Percentiles rank a stretch among this genome's conserved stretches.
phyloP scores from a whole-genome alignment of 23 red algal genomes.

The Gracilaria gracilis region DNA sequence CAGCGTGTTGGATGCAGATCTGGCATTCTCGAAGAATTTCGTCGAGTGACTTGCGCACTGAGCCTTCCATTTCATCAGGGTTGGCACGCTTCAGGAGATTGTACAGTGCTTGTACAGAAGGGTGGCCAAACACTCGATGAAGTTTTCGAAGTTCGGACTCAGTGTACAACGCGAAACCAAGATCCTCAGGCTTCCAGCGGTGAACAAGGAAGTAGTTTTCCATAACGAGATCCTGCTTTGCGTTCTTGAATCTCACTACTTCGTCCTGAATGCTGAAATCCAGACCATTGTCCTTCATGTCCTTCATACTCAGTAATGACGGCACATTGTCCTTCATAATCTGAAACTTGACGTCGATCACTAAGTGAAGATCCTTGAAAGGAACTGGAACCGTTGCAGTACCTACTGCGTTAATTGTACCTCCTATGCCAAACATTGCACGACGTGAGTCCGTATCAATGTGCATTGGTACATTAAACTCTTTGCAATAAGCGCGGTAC shows the following conservation, averaged over 20 bases:
- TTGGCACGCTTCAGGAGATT: constrained; percentile 16
- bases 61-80: neutral
- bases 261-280: constrained; percentile 42
- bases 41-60: constrained; percentile 9
- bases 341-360: constrained; percentile 50
- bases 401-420: constrained; percentile 33
- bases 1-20: neutral
- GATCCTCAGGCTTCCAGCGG: constrained; percentile 26
- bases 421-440: constrained; percentile 29
- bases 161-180: constrained; percentile 27
- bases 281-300: constrained; percentile 55
- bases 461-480: constrained; percentile 34
- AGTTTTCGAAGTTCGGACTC: constrained; percentile 32
- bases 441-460: neutral
- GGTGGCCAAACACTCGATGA: constrained; percentile 26
- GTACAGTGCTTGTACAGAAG: constrained; percentile 17
- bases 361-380: constrained; percentile 6
- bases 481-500: constrained; percentile 23
- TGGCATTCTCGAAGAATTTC: constrained; percentile 21
- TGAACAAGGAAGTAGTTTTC: constrained; percentile 12
- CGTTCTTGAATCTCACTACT: neutral
- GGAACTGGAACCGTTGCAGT: constrained; percentile 34
- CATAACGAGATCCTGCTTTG: neutral
- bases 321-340: constrained; percentile 10
- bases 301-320: constrained; percentile 39